Evolutionary conservation across 805 yeast species (phyloP), one percentile per base, ranked within the genome.

Genomic region (Wickerhamiella cacticola): DNA sequence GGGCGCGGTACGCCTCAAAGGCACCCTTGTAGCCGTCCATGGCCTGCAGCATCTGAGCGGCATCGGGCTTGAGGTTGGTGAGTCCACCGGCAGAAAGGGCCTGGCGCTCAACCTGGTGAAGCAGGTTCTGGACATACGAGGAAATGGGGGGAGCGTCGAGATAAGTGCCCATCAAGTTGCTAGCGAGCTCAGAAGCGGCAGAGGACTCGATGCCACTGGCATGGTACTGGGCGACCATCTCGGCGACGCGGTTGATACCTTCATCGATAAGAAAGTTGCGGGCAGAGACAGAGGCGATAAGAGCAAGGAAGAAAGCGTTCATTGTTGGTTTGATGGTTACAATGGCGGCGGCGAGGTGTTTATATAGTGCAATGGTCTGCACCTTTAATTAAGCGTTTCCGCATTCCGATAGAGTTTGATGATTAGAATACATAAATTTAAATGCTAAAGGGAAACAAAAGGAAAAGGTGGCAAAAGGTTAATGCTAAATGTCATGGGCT

Each of bases 101-200:
- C 13, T 35, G 41, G 28, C 47, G 41, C 40, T 44, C 47, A 18
- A 38, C 47, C 28, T 18, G 26, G 23, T 15, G 24, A 21, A 44
- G 15, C 35, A 26, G 12, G 19, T 34, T 15, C 25, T 26, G 35
- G 16, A 44, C 18, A 10, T 16, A 24, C 3, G 47, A 25, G 16
- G 47, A 44, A 28, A 44, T 35, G 35, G 47, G 47, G 16, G 47
- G 41, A 5, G 33, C 36, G 16, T 44, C 47, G n/a, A 44, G 24
- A 24, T 25, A 44, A 21, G 22, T 16, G 19, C 47, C 47, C n/a
- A 44, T 9, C n/a, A 35, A 28, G n/a, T 18, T 26, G 35, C 35
- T 35, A 6, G 40, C 47, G 15, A 34, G 25, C 7, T 41, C 26
- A n/a, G 41, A 34, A n/a, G 47, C 47, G 4, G 23, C 22, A 24